Base-by-base conservation (phyloP, 768 basidiomycete species). In the Xanthoconium purpureum region DNA sequence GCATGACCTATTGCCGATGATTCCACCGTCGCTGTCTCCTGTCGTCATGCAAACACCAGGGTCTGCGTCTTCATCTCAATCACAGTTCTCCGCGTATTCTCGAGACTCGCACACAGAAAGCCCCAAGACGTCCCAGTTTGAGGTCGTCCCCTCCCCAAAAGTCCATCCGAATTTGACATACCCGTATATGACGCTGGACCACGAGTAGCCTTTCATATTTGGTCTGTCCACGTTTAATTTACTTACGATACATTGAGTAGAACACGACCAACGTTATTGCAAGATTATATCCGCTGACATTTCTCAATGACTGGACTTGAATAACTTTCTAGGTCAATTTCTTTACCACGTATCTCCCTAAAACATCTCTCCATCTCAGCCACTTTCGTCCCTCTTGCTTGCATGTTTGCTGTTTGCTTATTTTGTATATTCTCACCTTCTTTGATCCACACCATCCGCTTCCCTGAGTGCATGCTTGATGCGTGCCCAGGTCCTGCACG, bases 101-200 rank as follows among this genome's bases (percentile, higher is more conserved):
- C 64, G 63, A 60, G 57, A 62, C 52, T 63, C 66, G 35, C 55
- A 64, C 15, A 48, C 55, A 54, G 75, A 73, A 47, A 77, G 76
- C 65, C 78, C 85, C 55, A 86, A 89, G 62, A 76, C 74, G 14
- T 82, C 84, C 15, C 84, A 86, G 63, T 87, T 87, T 63, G 87
- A 88, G 71, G 79, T 85, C 37, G 78, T 87, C 32, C 79, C 82
- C 24, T 77, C 63, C 20, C 85, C 39, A 78, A 78, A 71, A 73
- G 73, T 62, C 68, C 71, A 58, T 55, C 62, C 61, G 60, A 75
- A 67, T 62, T 75, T 85, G 58, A 74, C 78, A 57, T 84, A 85
- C 66, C 84, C 86, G 20, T 85, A 85, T 64, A 76, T 80, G 69
- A 73, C 70, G 29, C 66, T 81, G 53, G 81, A 84, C 63, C 77